Percentiles rank a stretch among this genome's conserved stretches.
Conservation (phyloP, 1,284 basidiomycete species). For the Tilletia indica region DNA sequence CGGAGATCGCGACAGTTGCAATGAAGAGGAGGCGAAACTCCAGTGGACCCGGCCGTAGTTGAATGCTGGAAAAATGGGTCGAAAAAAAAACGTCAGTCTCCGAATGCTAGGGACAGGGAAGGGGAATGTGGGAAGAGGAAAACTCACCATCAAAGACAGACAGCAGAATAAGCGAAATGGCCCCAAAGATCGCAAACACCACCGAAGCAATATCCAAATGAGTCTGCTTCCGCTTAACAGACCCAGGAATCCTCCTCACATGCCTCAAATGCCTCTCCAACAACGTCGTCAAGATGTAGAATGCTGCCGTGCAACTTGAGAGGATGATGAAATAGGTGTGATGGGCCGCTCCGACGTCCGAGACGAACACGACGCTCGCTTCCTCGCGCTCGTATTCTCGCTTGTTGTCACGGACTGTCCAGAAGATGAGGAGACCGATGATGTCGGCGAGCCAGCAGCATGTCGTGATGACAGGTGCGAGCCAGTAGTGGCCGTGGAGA, state of each 20-base stretch:
- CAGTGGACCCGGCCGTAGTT: slow-evolving; percentile 59
- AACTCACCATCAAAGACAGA: slow-evolving; percentile 47
- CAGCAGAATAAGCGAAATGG: slow-evolving; percentile 58
- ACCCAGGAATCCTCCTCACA: slow-evolving; percentile 59
- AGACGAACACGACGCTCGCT: slow-evolving; percentile 59
- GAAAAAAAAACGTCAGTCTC: too few relatives aligned
- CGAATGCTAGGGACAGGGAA: too few relatives aligned
- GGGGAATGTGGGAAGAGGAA: too few relatives aligned
- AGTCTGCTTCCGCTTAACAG: slow-evolving; percentile 56
- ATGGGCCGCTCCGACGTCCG: slow-evolving; percentile 59
- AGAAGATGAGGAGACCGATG: slow-evolving; percentile 55
- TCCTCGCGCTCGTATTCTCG: slow-evolving; percentile 55
- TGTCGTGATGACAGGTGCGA: slow-evolving; percentile 13
- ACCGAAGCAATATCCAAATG: slow-evolving; percentile 57
- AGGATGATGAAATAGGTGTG: slow-evolving; percentile 48
- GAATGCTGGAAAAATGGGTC: slow-evolving; percentile 38
- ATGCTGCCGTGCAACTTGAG: slow-evolving; percentile 32
- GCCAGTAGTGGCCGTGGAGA: slow-evolving; percentile 19
- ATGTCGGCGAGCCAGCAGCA: slow-evolving; percentile 15
- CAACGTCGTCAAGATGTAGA: slow-evolving; percentile 57
- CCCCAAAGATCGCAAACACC: slow-evolving; percentile 58
- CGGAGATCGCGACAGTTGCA: slow-evolving; percentile 59
- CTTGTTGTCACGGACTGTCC: slow-evolving; percentile 55
- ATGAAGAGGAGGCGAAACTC: slow-evolving; percentile 61
- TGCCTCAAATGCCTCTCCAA: slow-evolving; percentile 60